These are phyloP conservation scores for Phytophthora aleatoria DNA, from an alignment of 352 stramenopile genomes.

Conservation along the genomic window DNA sequence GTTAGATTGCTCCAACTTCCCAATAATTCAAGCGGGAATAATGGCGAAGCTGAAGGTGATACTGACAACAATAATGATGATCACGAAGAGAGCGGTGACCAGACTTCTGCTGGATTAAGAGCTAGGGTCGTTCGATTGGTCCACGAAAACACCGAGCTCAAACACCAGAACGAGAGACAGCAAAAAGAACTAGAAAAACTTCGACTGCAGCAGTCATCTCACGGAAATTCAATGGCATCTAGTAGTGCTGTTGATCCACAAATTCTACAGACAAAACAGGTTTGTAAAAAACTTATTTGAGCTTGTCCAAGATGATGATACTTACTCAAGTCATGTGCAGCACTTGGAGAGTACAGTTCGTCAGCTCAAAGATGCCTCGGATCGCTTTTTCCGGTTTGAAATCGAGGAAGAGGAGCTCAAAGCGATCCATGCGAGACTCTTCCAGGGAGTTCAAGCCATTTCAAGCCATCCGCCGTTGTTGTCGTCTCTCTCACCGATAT, in stretches of 20 bases:
- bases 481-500: slow-evolving; percentile 16
- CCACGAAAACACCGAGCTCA: slow-evolving; percentile 74
- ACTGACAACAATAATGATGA: slow-evolving; percentile 32
- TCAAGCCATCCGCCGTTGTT: slow-evolving; percentile 20
- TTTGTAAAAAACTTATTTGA: slow-evolving; percentile 9
- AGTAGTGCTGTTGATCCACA: slow-evolving; percentile 27
- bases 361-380: slow-evolving; percentile 77
- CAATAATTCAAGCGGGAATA: slow-evolving; percentile 2
- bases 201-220: slow-evolving; percentile 23
- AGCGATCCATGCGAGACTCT: slow-evolving; percentile 58
- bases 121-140: slow-evolving; percentile 51
- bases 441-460: slow-evolving; percentile 38
- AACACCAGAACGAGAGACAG: slow-evolving; percentile 59
- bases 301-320: background rate
- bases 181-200: slow-evolving; percentile 65
- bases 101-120: slow-evolving; percentile 25
- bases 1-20: slow-evolving; percentile 48
- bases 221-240: background rate
- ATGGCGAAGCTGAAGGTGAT: slow-evolving; percentile 7
- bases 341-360: slow-evolving; percentile 67
- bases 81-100: slow-evolving; percentile 20
- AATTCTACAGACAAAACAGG: slow-evolving; percentile 36
- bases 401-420: slow-evolving; percentile 94
- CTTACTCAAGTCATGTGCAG: slow-evolving; percentile 27
- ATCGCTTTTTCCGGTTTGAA: slow-evolving; percentile 93